Evolutionary conservation across 306 rosid genomes (phyloP), one percentile per base, ranked within the genome.

Genomic region (Malus fusca): DNA sequence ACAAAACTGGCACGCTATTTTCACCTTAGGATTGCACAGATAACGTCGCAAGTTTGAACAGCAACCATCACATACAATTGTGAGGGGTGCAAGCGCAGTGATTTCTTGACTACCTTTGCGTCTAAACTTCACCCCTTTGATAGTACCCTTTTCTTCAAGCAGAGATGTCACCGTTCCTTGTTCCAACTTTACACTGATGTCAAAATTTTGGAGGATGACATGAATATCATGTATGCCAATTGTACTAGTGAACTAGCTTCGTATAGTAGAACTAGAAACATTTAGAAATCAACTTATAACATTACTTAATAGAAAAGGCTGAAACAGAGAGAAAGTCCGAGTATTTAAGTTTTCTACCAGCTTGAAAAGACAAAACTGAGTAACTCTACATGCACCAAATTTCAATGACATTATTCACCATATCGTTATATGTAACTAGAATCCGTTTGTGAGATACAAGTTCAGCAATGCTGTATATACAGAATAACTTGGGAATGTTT

Each of bases 21-120:
- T 72, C 76, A 87, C 91, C 87, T 87, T 78, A 1, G 87, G 84
- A n/a, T 83, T 58, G 75, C 88, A 85, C 55, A 87, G 85, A 76
- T 82, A 73, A 53, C 83, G 82, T 68, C 85, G 59, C 79, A 88
- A 72, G 72, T 86, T 88, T 60, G 92, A 88, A 75, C 72, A 86
- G 62, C 85, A 86, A 23, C 90, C 88, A 62, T 89, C 89, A 33
- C 83, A 85, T 19, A 85, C 88, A 37, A 89, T 64, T 6, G 88
- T 87, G 12, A 89, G 91, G 55, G 88, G 79, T 64, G 93, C 88
- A 22, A 43, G 18, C 23, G 43, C 61, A 10, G 25, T 37, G 59
- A 61, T 1, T 6, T 25, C 73, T 23, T 65, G 15, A 19, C 40
- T 68, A 30, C 59, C 55, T 42, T 19, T 75, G n/a, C 75, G 31